These are phyloP conservation scores for Candolleomyces aberdarensis DNA, from an alignment of 768 basidiomycete genomes.

Conservation along the genomic window DNA sequence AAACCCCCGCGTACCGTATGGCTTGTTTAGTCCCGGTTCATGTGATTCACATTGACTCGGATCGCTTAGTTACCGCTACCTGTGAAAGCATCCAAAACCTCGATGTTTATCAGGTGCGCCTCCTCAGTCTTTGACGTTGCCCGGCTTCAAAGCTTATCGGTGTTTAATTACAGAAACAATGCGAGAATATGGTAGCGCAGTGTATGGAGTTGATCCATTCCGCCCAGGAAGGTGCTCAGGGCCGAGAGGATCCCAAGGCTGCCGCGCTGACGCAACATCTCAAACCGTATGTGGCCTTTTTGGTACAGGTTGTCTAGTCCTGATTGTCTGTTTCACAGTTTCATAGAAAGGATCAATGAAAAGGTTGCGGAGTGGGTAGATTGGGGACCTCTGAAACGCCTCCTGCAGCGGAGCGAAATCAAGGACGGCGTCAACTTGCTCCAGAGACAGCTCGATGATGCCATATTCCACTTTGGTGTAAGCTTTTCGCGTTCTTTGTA, in stretches of 20 bases:
- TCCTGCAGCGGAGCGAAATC: slow-evolving; percentile 37
- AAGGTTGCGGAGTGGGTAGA: slow-evolving; percentile 36
- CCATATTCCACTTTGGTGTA: slow-evolving; percentile 35
- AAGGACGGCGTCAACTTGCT: slow-evolving; percentile 36
- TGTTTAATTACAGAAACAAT: slow-evolving; percentile 31
- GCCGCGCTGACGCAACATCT: slow-evolving; percentile 33
- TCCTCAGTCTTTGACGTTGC: not conserved
- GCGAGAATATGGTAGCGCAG: slow-evolving; percentile 28
- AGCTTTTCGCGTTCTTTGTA: slow-evolving; percentile 6
- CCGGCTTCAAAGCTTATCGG: not conserved
- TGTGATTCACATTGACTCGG: not conserved
- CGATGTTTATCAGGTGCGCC: slow-evolving; percentile 34
- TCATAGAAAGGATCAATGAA: slow-evolving; percentile 25
- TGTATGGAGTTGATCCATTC: slow-evolving; percentile 29
- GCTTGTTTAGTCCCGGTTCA: not conserved
- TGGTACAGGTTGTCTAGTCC: not conserved
- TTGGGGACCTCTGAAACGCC: slow-evolving; percentile 32
- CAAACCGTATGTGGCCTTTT: slow-evolving; percentile 22
- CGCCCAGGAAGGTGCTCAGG: slow-evolving; percentile 28
- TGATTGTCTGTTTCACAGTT: slow-evolving; percentile 11
- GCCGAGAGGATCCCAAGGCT: slow-evolving; percentile 26
- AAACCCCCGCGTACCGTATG: no score
- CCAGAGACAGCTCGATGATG: slow-evolving; percentile 34
- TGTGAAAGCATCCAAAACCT: slow-evolving; percentile 30
- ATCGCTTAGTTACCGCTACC: slow-evolving; percentile 24